Conservation (phyloP, 2,329 filamentous ascomycete genomes). For the Periconia digitata region DNA sequence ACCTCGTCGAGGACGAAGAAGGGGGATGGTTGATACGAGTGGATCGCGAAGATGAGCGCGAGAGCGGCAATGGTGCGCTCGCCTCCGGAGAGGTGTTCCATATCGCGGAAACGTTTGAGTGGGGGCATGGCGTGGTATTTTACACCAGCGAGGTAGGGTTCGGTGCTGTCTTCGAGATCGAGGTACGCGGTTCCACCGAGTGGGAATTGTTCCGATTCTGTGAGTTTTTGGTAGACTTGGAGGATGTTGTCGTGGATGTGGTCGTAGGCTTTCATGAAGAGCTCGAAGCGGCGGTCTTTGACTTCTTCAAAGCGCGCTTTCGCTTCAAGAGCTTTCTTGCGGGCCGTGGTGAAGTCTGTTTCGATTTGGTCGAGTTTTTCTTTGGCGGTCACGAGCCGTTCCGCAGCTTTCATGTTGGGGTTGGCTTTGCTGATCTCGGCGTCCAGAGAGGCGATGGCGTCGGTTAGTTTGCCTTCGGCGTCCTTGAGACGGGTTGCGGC, state of each 20-base stretch:
- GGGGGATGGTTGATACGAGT: constrained; percentile 91
- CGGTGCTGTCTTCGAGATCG: constrained; percentile 93
- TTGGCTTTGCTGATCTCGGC: constrained; percentile 89
- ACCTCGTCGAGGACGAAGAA: constrained; percentile 99
- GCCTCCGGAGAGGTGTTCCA: constrained; percentile 96
- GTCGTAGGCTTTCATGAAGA: constrained; percentile 92
- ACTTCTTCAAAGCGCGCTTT: constrained; percentile 83
- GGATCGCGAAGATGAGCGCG: constrained; percentile 94
- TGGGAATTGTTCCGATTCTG: constrained; percentile 84
- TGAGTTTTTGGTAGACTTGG: constrained; percentile 92
- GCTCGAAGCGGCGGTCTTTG: constrained; percentile 78
- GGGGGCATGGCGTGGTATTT: constrained; percentile 99
- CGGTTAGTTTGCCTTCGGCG: constrained; percentile 73
- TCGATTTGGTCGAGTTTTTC: constrained; percentile 80
- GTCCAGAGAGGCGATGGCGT: constrained; percentile 73
- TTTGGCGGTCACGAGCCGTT: constrained; percentile 85
- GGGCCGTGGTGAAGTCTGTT: constrained; percentile 84
- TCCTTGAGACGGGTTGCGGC: constrained; percentile 22
- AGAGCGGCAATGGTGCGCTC: constrained; percentile 99
- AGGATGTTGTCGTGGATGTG: constrained; percentile 96
- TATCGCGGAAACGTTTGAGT: constrained; percentile 96
- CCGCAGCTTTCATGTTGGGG: constrained; percentile 93
- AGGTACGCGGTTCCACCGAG: constrained; percentile 88
- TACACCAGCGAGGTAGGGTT: constrained; percentile 92
- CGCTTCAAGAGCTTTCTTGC: constrained; percentile 70